Base-by-base conservation (phyloP, 495 filamentous ascomycete species). In the Annulohypoxylon maeteangense region DNA sequence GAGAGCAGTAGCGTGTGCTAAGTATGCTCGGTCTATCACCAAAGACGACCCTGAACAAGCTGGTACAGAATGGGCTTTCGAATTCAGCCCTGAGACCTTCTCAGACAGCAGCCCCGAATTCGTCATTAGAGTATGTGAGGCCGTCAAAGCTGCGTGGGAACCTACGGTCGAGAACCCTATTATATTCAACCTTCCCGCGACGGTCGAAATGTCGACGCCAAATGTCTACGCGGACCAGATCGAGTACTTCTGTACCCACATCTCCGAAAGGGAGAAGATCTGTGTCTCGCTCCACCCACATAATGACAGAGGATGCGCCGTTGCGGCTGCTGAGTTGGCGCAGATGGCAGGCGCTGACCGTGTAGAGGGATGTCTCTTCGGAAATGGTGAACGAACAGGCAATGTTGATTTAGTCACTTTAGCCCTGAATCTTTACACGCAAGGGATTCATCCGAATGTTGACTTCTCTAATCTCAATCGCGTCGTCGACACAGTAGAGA, bases 301-400 rank as follows among this genome's bases (percentile, higher is more conserved):
- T 79, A 99, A 99, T 74, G 95, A 98, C 80, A 87, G 95, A 38
- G 94, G 95, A 7, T 98, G 94, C 76, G 87, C 91, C 20, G 92
- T 95, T 38, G 95, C 94, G 3, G 83, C 84, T 1, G 91, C 95
- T 8, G 95, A 98, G 76, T 81, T 98, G 64, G 95, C 92, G 10
- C 94, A 97, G 80, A 97, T 98, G 94, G 95, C 92, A n/a, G 95
- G 95, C 68, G 95, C 93, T 6, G 91, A 98, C 78, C 83, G 95
- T 76, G 94, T 99, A 5, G 95, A 98, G 77, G 95, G 95, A 45
- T 97, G 93, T 76, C 86, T 97, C 23, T 97, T 99, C 74, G 95
- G 95, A 31, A 97, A 99, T 75, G 95, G 95, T 42, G 95, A 99
- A 83, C 84, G 95, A 58, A 98, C 95, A 3, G 95, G 95, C 47